Evolutionary conservation across 2,329 filamentous ascomycete genomes (phyloP), one percentile per base, ranked within the genome.

Genomic region (Aspergillus aculeatus): DNA sequence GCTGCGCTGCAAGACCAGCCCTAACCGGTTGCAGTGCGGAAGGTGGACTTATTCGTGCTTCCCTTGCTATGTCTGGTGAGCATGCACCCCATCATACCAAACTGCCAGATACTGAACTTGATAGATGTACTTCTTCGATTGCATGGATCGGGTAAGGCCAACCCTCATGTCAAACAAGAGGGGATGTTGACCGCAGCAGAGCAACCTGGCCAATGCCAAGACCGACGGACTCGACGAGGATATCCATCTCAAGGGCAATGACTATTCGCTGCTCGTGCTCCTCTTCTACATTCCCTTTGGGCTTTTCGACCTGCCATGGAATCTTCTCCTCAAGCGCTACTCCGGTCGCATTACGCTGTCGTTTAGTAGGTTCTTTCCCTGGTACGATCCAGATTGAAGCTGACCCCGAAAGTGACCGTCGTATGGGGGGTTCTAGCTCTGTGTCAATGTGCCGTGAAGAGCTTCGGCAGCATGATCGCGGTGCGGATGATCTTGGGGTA

Each of bases 261-360:
- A 75, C 12, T 71, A 71, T 29, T 71, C 68, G 1, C 52, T 71
- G 2, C 55, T 70, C 1, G 77, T 83, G 5, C 65, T 83, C 3
- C 68, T 83, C 0, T 83, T 83, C 62, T 82, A 83, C 58, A 76
- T 83, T 2, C 81, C 82, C 0, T 81, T 81, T 60, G 80, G 80
- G 0, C 65, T 83, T 1, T 80, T 75, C 54, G 80, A 83, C 64
- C 67, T 84, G 12, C 81, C 81, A 11, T 74, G 82, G 50, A 83
- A 69, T 35, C 61, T 71, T 16, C 50, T 70, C n/a, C 64, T 70
- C 5, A 70, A 70, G 56, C 65, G 73, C 3, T 83, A 78, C 59
- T 82, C 74, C 64, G 83, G 61, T 54, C 78, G 55, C 56, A 69
- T 74, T 1, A 78, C 77, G 73, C 69, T 81, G 0, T 77, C 78